These are phyloP conservation scores for Globisporangium takayamanum DNA, from an alignment of 352 stramenopile species.

Conservation along the genomic window DNA sequence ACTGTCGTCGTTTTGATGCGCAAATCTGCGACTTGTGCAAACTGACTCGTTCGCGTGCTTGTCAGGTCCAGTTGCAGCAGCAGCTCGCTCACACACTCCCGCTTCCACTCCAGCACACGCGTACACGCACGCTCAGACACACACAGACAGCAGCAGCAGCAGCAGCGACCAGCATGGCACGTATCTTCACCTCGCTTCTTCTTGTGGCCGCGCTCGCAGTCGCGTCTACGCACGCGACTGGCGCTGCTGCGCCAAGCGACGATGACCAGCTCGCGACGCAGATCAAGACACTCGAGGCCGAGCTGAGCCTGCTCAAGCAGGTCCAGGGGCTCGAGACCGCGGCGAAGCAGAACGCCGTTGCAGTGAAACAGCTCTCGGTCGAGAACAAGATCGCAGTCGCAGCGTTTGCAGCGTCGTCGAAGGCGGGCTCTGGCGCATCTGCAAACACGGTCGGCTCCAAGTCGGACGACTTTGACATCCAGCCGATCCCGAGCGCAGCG, in stretches of 20 bases:
- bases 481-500: not conserved
- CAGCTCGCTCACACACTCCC: not conserved
- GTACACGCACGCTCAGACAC: not conserved
- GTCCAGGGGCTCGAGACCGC: not conserved
- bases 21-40: not conserved
- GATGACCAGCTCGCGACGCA: not conserved
- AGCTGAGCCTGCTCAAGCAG: slow-evolving; percentile 6
- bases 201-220: slow-evolving; percentile 6
- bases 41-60: not conserved
- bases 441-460: not conserved
- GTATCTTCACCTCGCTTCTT: slow-evolving; percentile 2
- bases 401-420: slow-evolving; percentile 4
- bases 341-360: not conserved
- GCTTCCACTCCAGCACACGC: not conserved
- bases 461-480: slow-evolving; percentile 2
- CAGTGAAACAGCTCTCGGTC: not conserved
- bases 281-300: slow-evolving; percentile 1
- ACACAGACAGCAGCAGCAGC: not conserved
- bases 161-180: not conserved
- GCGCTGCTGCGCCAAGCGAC: not conserved
- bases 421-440: not conserved
- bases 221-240: not conserved
- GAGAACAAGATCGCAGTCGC: slow-evolving; percentile 4
- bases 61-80: not conserved
- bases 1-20: not conserved